Percentiles rank a stretch among this genome's conserved stretches.
Conservation (phyloP, 805 yeast species). For the Metschnikowia lunata region DNA sequence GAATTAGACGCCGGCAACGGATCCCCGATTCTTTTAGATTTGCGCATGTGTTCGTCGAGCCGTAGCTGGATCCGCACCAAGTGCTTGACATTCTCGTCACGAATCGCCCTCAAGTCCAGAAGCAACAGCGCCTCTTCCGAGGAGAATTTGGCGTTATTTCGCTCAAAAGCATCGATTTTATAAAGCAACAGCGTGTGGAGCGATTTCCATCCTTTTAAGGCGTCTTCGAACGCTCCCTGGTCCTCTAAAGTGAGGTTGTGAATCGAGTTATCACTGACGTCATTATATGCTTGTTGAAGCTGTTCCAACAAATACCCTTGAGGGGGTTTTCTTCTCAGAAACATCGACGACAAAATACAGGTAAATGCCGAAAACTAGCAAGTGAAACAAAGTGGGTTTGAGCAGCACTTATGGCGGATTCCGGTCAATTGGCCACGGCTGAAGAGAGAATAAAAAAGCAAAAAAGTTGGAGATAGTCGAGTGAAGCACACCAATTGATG, state of each 20-base stretch:
- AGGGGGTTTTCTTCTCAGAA: conserved; percentile 55
- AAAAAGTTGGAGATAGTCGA: no score
- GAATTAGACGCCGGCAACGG: conserved; percentile 1
- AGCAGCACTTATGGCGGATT: no score
- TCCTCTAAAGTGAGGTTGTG: conserved; percentile 58
- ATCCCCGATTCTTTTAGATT: conserved; percentile 7
- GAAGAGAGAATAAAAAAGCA: no score
- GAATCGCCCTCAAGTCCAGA: conserved; percentile 30
- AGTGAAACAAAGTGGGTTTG: no score
- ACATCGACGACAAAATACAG: conserved; percentile 27
- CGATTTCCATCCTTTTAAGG: conserved; percentile 70
- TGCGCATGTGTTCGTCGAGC: conserved; percentile 29
- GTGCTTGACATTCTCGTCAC: conserved; percentile 43
- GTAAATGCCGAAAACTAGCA: no score
- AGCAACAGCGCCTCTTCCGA: conserved; percentile 15
- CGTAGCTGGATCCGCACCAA: conserved; percentile 37
- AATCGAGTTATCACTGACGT: conserved; percentile 56
- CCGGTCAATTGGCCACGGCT: no score
- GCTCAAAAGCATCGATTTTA: conserved; percentile 53
- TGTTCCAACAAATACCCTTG: conserved; percentile 49
- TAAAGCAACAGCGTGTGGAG: conserved; percentile 58
- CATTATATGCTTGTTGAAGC: conserved; percentile 57
- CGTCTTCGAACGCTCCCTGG: conserved; percentile 45
- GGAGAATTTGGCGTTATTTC: conserved; percentile 25
- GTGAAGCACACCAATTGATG: no score